A percentile compares a stretch with the other conserved stretches of the same genome.
These are phyloP conservation scores for Hirschioporus abietinus DNA, from an alignment of 768 basidiomycete genomes.

Conservation along the genomic window DNA sequence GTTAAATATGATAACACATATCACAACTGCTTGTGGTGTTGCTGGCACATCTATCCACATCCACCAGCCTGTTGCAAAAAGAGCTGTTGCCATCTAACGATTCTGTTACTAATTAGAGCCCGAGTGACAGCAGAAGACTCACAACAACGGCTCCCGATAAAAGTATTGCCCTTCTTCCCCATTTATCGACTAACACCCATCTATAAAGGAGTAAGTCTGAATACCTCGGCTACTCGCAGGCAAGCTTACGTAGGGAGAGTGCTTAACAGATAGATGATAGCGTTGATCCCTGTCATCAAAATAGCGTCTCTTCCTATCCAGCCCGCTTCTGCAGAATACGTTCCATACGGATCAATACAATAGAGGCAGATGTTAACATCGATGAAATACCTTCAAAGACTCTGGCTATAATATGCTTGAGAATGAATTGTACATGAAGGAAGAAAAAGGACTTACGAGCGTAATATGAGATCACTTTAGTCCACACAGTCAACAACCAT, in stretches of 20 bases:
- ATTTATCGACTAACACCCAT: slow-evolving; percentile 91
- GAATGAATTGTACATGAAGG: slow-evolving; percentile 7
- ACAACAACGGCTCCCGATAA: slow-evolving; percentile 81
- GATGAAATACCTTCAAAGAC: slow-evolving; percentile 77
- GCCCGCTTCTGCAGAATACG: slow-evolving; percentile 64
- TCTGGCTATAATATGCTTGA: slow-evolving; percentile 45
- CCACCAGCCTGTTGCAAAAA: slow-evolving; percentile 86
- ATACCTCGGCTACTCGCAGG: slow-evolving; percentile 3
- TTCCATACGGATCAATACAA: slow-evolving; percentile 7
- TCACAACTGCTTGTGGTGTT: slow-evolving; percentile 84
- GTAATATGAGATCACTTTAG: slow-evolving; percentile 88
- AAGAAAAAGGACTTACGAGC: slow-evolving; percentile 55
- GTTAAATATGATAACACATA: slow-evolving; percentile 88
- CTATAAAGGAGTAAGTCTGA: slow-evolving; percentile 32
- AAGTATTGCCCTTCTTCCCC: slow-evolving; percentile 84
- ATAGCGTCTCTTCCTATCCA: slow-evolving; percentile 93
- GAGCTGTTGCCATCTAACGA: slow-evolving; percentile 70
- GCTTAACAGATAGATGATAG: slow-evolving; percentile 71
- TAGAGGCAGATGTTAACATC: neutral
- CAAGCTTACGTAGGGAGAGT: slow-evolving; percentile 76
- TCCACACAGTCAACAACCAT: slow-evolving; percentile 5
- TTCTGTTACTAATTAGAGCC: neutral
- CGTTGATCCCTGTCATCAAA: slow-evolving; percentile 94
- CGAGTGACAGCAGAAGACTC: slow-evolving; percentile 19
- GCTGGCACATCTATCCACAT: slow-evolving; percentile 84